These are phyloP conservation scores for Lachancea kluyveri DNA, from an alignment of 805 yeast genomes.

Conservation along the genomic window DNA sequence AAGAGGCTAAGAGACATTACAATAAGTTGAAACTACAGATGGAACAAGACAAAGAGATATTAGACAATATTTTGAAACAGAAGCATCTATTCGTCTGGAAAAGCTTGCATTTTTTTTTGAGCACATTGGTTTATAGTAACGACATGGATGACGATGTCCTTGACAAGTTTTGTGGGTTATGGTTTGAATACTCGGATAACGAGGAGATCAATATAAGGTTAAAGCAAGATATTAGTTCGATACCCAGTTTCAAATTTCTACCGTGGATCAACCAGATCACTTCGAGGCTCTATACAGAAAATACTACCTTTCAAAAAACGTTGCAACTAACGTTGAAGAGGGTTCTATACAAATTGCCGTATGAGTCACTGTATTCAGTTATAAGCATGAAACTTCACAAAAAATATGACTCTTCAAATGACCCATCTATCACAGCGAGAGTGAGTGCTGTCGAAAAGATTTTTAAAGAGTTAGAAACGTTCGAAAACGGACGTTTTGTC, in stretches of 20 bases:
- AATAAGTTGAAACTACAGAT: conserved; percentile 43
- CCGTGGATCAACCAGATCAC: conserved; percentile 81
- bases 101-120: conserved; percentile 55
- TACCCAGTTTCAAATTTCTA: conserved; percentile 59
- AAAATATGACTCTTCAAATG: conserved; percentile 28
- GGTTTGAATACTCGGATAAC: conserved; percentile 60
- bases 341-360: conserved; percentile 57
- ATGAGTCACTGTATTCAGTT: conserved; percentile 60
- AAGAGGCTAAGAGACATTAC: conserved; percentile 47
- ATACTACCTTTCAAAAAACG: conserved; percentile 46
- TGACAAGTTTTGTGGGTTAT: conserved; percentile 75
- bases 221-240: conserved; percentile 28
- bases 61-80: conserved; percentile 33
- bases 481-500: conserved; percentile 22
- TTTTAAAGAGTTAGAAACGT: conserved; percentile 34
- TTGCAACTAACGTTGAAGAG: conserved; percentile 42
- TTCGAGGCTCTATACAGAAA: conserved; percentile 54
- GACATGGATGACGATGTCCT: conserved; percentile 47
- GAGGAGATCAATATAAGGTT: conserved; percentile 40
- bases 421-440: conserved; percentile 37
- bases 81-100: conserved; percentile 41
- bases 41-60: conserved; percentile 43
- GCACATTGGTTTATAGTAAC: conserved; percentile 42
- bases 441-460: conserved; percentile 48
- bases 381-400: conserved; percentile 49